phyloP scores from a whole-genome alignment of 768 basidiomycete genomes.

The Pisolithus sp. region DNA sequence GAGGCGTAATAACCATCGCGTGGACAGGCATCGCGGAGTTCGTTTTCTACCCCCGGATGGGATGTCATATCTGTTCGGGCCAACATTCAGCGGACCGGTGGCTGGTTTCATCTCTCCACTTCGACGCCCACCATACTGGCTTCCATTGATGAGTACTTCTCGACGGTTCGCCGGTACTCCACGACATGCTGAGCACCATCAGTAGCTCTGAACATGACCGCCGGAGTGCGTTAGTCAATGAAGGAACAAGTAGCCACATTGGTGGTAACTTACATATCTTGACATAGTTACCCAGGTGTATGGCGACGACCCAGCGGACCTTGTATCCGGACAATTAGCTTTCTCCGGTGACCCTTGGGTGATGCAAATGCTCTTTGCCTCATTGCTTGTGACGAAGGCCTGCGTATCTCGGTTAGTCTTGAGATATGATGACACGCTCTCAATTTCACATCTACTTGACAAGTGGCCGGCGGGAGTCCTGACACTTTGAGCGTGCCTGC shows the following conservation, averaged over 20 bases:
- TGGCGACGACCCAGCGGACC: conserved; percentile 11
- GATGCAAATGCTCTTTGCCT: conserved; percentile 7
- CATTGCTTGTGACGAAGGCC: conserved; percentile 3
- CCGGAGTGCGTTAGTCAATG: conserved; percentile 5
- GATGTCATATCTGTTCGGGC: neutral
- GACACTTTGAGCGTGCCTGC: neutral
- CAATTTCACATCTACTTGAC: neutral
- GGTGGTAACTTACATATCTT: conserved; percentile 4
- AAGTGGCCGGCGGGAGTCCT: neutral
- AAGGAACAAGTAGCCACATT: conserved; percentile 12
- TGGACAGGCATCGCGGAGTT: neutral
- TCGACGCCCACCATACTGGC: neutral
- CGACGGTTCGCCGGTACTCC: conserved; percentile 8
- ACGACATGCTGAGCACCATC: conserved; percentile 15
- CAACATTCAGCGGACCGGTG: conserved; percentile 5
- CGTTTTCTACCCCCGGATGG: neutral
- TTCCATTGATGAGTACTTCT: conserved; percentile 6
- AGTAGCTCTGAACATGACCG: conserved; percentile 5
- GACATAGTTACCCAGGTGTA: conserved; percentile 3
- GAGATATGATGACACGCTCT: neutral
- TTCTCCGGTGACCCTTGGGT: conserved; percentile 1
- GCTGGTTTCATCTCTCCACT: conserved; percentile 13
- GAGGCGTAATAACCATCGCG: neutral
- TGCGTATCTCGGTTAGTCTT: neutral
- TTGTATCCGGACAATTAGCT: conserved; percentile 7